Base-by-base conservation (phyloP, 2,329 filamentous ascomycete species). In the Talaromyces islandicus region DNA sequence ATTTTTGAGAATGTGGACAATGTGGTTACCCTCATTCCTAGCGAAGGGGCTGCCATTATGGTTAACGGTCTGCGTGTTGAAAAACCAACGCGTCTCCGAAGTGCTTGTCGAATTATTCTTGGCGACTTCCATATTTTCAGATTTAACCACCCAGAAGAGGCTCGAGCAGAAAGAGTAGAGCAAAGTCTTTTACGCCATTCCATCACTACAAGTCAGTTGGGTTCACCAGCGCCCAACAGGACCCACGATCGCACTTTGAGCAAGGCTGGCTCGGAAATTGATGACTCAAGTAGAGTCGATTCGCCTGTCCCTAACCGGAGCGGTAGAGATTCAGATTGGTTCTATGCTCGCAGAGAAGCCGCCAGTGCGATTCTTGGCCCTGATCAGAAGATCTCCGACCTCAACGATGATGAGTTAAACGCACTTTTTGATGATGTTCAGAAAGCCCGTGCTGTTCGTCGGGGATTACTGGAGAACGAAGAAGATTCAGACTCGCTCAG, bases 41-140 rank as follows among this genome's bases (percentile, higher is more conserved):
- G 84, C 63, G 91, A 96, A 67, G 91, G 91, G n/a, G 94, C 94
- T 0, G 91, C 92, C 11, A 91, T 99, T 60, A 99, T 99, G 94
- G 91, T 99, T 57, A 99, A 99, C 69, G 94, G 94, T 60, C 85
- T 93, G 65, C 89, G 92, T 19, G 90, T 97, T 58, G 86, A 92
- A 58, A 92, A 92, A 69, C 88, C 92, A 1, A 92, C 88, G 65
- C 85, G 92, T 65, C 81, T 99, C 50, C 88, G 92, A 70, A 97
- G 92, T 68, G 94, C 94, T 6, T 96, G 92, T 72, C 89, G 94
- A 63, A 90, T 99, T 58, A 99, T 99, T 64, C 81, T 99, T 10
- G 94, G 94, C 46, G 94, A 99, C 74, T 99, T 99, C 68, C 94
- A 99, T 73, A 99, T 99, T 63, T 97, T 99, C 77, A 84, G 94